Conservation (phyloP, 2,329 filamentous ascomycete species). For the Cladosporium phlei region DNA sequence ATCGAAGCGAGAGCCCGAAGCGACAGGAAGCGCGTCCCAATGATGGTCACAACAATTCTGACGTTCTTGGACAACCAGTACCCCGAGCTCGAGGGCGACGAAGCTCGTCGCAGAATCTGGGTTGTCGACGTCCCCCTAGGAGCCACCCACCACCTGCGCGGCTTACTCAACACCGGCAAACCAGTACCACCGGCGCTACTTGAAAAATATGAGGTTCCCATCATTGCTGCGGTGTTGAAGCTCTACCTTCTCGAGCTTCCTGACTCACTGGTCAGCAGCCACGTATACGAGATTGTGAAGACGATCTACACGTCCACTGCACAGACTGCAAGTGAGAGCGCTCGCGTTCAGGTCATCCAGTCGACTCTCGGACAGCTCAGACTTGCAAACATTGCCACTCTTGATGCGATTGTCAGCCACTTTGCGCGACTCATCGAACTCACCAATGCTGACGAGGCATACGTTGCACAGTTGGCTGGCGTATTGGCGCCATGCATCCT, state of each 20-base stretch:
- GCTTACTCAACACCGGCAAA: constrained; percentile 82
- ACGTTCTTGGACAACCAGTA: constrained; percentile 97
- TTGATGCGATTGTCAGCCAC: constrained; percentile 96
- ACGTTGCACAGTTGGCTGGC: constrained; percentile 68
- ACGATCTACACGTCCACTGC: constrained; percentile 87
- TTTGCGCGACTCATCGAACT: constrained; percentile 95
- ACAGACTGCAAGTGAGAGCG: constrained; percentile 68
- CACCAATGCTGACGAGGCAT: constrained; percentile 89
- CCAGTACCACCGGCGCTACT: constrained; percentile 69
- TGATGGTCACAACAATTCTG: constrained; percentile 85
- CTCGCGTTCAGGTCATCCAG: constrained; percentile 84
- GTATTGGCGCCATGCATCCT: constrained; percentile 79
- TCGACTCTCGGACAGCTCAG: constrained; percentile 92
- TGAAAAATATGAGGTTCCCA: constrained; percentile 86
- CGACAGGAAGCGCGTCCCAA: constrained; percentile 90
- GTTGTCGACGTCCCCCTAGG: constrained; percentile 82
- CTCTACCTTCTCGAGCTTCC: constrained; percentile 92
- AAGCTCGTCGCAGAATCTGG: constrained; percentile 89
- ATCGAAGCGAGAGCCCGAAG: constrained; percentile 90
- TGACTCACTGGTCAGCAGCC: constrained; percentile 95
- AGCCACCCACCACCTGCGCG: constrained; percentile 78
- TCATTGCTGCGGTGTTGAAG: constrained; percentile 87
- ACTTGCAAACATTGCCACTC: constrained; percentile 95
- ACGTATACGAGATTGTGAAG: constrained; percentile 98
- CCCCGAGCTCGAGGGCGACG: constrained; percentile 93